Evolutionary conservation across 108 stramenopile species (phyloP), one percentile per base, ranked within the genome.

Genomic region (Cyclotella cryptica): DNA sequence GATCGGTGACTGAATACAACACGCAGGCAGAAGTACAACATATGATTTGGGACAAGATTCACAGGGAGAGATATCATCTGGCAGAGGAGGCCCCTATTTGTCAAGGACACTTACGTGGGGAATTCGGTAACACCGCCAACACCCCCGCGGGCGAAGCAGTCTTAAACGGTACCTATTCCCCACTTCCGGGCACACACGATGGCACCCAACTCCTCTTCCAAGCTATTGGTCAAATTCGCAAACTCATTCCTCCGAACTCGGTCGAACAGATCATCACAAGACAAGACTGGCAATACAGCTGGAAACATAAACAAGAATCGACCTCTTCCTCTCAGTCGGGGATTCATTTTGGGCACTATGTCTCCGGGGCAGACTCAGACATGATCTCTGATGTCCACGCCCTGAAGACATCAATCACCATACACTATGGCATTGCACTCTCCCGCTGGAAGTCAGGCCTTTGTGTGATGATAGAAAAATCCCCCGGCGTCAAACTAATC

Each of bases 241-340:
- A 46, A 10, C 13, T 12, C 0, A 12, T 72, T 22, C 59, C 59
- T 0, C 26, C 40, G 21, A 24, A 71, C 21, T 57, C 54, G 11
- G 15, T 71, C 14, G 21, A 21, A 0, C 15, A 10, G 35, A 17
- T 40, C 8, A 43, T 71, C 22, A 43, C 27, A 5, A 21, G 18
- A n/a, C 6, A 49, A 3, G 9, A n/a, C 18, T 49, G 47, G 47
- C 15, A n/a, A 17, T n/a, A n/a, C 15, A 52, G 12, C 10, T 74
- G 73, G 73, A 11, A 24, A 29, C n/a, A n/a, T n/a, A n/a, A 44
- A 15, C n/a, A 51, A 15, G 61, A 74, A n/a, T 18, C 44, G 18
- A 64, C 63, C n/a, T 63, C 73, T 13, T 74, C 63, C 17, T 74
- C 73, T 1, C 5, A 52, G 21, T 74, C 73, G 18, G 73, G 62